These are phyloP conservation scores for Malassezia globosa DNA, from an alignment of 1,284 basidiomycete species.

Conservation along the genomic window DNA sequence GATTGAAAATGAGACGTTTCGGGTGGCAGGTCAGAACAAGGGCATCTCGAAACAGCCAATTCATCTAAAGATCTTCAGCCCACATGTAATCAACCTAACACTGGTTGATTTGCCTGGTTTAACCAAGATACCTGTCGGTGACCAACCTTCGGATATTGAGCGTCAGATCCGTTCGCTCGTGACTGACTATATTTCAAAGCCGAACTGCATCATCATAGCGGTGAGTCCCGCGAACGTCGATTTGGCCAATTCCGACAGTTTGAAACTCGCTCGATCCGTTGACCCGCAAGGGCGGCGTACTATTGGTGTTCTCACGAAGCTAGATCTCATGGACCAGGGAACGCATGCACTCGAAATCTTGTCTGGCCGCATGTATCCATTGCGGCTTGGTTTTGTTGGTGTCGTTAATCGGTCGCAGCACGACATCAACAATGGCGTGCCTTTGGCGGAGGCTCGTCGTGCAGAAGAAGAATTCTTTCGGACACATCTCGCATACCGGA, in stretches of 20 bases:
- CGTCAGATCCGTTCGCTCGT: slow-evolving; percentile 81
- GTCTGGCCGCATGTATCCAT: slow-evolving; percentile 82
- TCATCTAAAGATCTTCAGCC: slow-evolving; percentile 88
- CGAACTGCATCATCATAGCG: slow-evolving; percentile 95
- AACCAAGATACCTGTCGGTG: slow-evolving; percentile 59
- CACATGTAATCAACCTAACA: slow-evolving; percentile 88
- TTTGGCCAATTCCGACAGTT: slow-evolving; percentile 89
- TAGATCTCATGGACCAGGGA: slow-evolving; percentile 88
- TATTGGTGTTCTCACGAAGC: slow-evolving; percentile 96
- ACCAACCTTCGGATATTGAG: slow-evolving; percentile 87
- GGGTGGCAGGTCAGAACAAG: slow-evolving; percentile 97
- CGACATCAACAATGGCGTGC: slow-evolving; percentile 84
- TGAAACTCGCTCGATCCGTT: slow-evolving; percentile 80
- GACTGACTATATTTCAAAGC: slow-evolving; percentile 92
- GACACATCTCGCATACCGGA: slow-evolving; percentile 79
- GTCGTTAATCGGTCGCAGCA: slow-evolving; percentile 62
- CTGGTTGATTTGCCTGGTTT: slow-evolving; percentile 96
- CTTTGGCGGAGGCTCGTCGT: slow-evolving; percentile 70
- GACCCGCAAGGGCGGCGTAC: slow-evolving; percentile 89
- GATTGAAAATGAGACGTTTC: slow-evolving; percentile 94
- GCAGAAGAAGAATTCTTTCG: slow-evolving; percentile 86
- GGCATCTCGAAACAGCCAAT: slow-evolving; percentile 92
- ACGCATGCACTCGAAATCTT: slow-evolving; percentile 80
- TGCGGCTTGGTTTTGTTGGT: slow-evolving; percentile 91
- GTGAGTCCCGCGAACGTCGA: slow-evolving; percentile 98